Percentiles rank a stretch among this genome's conserved stretches.
Conservation (phyloP, 257 asterid species). For the Capsicum rhomboideum region DNA sequence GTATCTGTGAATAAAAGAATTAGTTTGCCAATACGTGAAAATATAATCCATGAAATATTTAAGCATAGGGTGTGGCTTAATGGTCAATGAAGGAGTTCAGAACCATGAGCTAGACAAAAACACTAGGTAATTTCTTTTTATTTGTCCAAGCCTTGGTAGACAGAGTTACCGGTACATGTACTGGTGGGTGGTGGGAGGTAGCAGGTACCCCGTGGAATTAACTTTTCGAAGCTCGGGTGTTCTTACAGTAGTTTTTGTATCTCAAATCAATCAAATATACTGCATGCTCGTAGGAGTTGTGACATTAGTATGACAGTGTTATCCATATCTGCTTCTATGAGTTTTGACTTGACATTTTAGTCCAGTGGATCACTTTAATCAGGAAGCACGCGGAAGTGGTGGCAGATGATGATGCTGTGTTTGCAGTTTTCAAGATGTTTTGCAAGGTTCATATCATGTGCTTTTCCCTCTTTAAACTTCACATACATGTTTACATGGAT, state of each 20-base stretch:
- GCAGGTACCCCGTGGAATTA: not conserved
- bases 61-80: not conserved
- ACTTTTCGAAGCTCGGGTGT: not conserved
- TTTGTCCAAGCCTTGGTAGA: not conserved
- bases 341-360: conserved; percentile 6
- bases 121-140: not conserved
- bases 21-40: not conserved
- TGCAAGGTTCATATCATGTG: conserved; percentile 56
- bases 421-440: conserved; percentile 58
- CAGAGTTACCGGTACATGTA: too few species aligned
- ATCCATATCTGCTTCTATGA: not conserved
- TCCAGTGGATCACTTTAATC: conserved; percentile 85
- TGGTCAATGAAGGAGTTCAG: not conserved
- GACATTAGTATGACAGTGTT: not conserved
- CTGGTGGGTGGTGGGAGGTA: not conserved
- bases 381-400: conserved; percentile 77
- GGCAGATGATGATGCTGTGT: conserved; percentile 61
- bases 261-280: not conserved
- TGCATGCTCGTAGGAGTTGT: not conserved
- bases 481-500: not conserved
- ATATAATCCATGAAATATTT: not conserved
- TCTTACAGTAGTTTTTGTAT: not conserved
- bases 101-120: not conserved
- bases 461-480: not conserved
- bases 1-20: not conserved